phyloP scores from a whole-genome alignment of 495 filamentous ascomycete species.

The Cercophora newfieldiana region DNA sequence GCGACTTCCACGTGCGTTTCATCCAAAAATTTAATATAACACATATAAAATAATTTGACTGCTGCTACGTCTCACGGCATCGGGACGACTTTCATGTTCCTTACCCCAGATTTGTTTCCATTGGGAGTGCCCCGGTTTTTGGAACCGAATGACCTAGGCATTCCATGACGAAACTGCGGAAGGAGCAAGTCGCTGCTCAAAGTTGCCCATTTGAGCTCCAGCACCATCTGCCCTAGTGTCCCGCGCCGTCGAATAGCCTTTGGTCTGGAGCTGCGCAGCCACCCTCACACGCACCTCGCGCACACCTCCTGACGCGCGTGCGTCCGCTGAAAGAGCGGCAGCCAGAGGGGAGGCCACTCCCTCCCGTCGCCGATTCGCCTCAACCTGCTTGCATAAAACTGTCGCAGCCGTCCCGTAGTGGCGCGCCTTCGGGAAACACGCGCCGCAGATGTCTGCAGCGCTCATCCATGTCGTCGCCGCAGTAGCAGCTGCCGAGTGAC shows the following conservation, averaged over 20 bases:
- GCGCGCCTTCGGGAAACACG: background rate
- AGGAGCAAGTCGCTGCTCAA: background rate
- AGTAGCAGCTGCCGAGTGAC: background rate
- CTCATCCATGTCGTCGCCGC: background rate
- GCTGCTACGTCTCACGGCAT: background rate
- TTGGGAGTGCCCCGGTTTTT: background rate
- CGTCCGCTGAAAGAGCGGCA: slow-evolving; percentile 2
- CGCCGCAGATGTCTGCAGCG: slow-evolving; percentile 13
- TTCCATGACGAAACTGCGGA: background rate
- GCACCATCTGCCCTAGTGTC: background rate
- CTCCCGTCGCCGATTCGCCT: background rate
- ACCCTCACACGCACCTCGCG: slow-evolving; percentile 6
- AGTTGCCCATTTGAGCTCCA: background rate
- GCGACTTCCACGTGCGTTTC: background rate
- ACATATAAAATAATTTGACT: background rate
- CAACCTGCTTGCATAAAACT: background rate
- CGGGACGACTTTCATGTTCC: background rate
- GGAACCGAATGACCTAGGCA: background rate
- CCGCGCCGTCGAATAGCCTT: background rate
- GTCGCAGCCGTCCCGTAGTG: background rate
- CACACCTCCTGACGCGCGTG: slow-evolving; percentile 16
- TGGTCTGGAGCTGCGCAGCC: slow-evolving; percentile 7
- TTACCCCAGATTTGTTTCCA: background rate
- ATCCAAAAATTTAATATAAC: background rate
- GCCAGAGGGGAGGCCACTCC: background rate